A percentile compares a stretch with the other conserved stretches of the same genome.
These are phyloP conservation scores for Pyrus betulifolia DNA, from an alignment of 306 rosid species.

Conservation along the genomic window DNA sequence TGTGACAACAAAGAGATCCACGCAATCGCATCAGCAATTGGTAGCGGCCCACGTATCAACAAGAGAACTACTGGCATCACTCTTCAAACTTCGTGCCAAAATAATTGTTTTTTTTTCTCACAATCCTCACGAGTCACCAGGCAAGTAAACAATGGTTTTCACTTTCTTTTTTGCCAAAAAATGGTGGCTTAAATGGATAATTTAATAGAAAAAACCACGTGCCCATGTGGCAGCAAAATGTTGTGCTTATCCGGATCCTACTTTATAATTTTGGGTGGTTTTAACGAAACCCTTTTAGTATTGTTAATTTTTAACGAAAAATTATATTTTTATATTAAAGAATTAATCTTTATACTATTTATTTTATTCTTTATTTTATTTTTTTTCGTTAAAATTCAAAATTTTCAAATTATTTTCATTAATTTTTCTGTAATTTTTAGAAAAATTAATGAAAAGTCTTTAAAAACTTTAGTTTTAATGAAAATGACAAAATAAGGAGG, in stretches of 20 bases:
- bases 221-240: background rate
- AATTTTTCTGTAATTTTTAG: no score
- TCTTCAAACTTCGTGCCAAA: background rate
- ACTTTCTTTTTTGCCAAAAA: background rate
- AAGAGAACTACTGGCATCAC: background rate
- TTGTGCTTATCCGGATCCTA: background rate
- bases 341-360: fast-evolving
- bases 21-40: background rate
- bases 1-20: background rate
- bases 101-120: background rate
- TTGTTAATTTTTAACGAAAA: no score
- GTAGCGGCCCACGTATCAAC: background rate
- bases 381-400: no score
- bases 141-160: background rate
- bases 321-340: no score
- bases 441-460: no score
- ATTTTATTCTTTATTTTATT: no score
- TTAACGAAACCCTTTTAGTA: no score
- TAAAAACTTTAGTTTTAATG: no score
- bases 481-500: no score
- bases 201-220: background rate
- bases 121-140: background rate
- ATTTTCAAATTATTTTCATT: fast-evolving
- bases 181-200: background rate
- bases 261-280: no score